Evolutionary conservation across 306 rosid species (phyloP), one percentile per base, ranked within the genome.

Genomic region (Fagus sylvatica): DNA sequence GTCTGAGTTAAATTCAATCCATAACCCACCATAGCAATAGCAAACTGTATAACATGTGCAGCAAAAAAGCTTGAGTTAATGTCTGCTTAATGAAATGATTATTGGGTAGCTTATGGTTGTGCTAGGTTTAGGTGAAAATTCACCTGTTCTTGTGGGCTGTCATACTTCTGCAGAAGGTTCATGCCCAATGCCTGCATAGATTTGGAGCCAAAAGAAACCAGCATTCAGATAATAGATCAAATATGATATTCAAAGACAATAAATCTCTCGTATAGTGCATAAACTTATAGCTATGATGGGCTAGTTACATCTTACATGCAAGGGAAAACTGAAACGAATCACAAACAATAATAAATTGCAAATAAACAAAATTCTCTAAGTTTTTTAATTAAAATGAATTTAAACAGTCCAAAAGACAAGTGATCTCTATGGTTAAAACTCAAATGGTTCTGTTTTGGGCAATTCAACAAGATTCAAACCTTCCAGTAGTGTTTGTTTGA

Each of bases 121-220:
- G 28, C 12, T 33, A 13, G 4, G 68, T 61, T 61, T 33, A 12
- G 34, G 42, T 12, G 13, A 34, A 69, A 53, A 33, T 48, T 80
- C 48, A 92, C 98, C 98, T 91, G 88, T 81, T 95, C 77, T 75
- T 95, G 85, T 16, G 97, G 96, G 78, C 93, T 91, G 59, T 95
- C 98, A 73, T 81, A 79, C 83, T 69, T 95, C 89, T 79, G 91
- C 59, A 89, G 83, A 22, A 91, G 76, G 76, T 85, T 87, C 91
- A 95, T 69, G 55, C 98, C 99, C 77, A 93, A 75, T 37, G 98
- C 96, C 99, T 95, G 78, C 43, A 68, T 1, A 30, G 72, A 75
- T 73, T 16, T 71, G 42, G 65, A 87, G 49, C 76, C 77, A 62
- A 73, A 54, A 67, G 7, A 61, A 61, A 9, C 39, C 40, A 61